phyloP scores from a whole-genome alignment of 129 eudicot species.

The Sambucus nigra region DNA sequence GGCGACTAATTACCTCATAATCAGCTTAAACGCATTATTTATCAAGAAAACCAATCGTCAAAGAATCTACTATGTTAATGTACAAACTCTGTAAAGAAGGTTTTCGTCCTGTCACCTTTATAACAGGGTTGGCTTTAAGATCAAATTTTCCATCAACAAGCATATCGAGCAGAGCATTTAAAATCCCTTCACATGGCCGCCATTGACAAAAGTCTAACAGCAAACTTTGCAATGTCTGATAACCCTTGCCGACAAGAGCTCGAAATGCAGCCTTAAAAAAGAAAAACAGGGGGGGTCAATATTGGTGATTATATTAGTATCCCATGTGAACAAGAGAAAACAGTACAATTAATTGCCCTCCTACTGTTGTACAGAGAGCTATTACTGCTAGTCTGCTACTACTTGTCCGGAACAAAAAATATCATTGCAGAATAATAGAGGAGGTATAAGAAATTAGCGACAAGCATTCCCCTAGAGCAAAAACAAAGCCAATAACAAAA shows the following conservation, averaged over 20 bases:
- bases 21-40: background rate
- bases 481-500: no score
- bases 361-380: no score
- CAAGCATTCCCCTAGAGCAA: no score
- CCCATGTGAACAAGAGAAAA: no score
- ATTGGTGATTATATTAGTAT: no score
- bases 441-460: no score
- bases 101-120: constrained; percentile 42
- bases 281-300: background rate
- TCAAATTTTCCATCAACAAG: constrained; percentile 95
- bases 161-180: constrained; percentile 83
- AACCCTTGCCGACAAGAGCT: constrained; percentile 90
- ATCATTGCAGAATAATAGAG: no score
- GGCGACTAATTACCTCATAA: background rate
- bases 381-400: no score
- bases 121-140: constrained; percentile 48
- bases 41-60: background rate
- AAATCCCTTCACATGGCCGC: constrained; percentile 68
- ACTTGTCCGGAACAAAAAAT: no score
- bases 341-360: no score
- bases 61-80: background rate
- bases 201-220: constrained; percentile 77
- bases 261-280: constrained; percentile 65
- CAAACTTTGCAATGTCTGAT: constrained; percentile 76
- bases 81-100: background rate